Conservation (phyloP, 2,329 filamentous ascomycete species). For the Colletotrichum acutatum region DNA sequence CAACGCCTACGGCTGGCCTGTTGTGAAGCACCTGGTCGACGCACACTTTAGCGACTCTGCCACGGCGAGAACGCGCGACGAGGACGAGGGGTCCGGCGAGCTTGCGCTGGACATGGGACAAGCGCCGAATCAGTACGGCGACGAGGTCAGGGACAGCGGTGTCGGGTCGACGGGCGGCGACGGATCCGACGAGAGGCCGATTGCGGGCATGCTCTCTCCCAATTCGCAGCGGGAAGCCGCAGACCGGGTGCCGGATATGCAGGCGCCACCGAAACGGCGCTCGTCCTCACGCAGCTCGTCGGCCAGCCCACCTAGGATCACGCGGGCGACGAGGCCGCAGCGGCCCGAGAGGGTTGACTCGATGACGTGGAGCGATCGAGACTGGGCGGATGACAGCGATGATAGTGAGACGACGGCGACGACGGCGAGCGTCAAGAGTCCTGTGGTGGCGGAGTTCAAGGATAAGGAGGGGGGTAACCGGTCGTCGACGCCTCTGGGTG, state of each 20-base stretch:
- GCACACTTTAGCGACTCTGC: constrained; percentile 89
- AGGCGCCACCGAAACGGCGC: constrained; percentile 37
- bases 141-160: constrained; percentile 66
- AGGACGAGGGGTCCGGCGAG: constrained; percentile 74
- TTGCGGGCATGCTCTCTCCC: constrained; percentile 41
- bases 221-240: constrained; percentile 48
- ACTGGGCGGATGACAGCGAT: constrained; percentile 67
- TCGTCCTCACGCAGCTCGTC: constrained; percentile 28
- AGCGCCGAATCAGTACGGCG: constrained; percentile 70
- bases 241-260: constrained; percentile 60
- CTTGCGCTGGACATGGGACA: constrained; percentile 71
- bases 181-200: constrained; percentile 36
- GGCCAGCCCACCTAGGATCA: constrained; percentile 26
- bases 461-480: constrained; percentile 36
- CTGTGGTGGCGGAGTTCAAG: constrained; percentile 36
- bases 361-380: constrained; percentile 73
- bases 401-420: constrained; percentile 51
- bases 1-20: constrained; percentile 98
- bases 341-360: constrained; percentile 56
- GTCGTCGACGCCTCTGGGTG: constrained; percentile 39
- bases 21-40: constrained; percentile 93
- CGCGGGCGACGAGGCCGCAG: constrained; percentile 4
- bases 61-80: constrained; percentile 72
- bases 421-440: constrained; percentile 25
- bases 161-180: constrained; percentile 36